A percentile compares a stretch with the other conserved stretches of the same genome.
Conservation (phyloP, 345 rosid genomes). For the Syzygium aqueum region DNA sequence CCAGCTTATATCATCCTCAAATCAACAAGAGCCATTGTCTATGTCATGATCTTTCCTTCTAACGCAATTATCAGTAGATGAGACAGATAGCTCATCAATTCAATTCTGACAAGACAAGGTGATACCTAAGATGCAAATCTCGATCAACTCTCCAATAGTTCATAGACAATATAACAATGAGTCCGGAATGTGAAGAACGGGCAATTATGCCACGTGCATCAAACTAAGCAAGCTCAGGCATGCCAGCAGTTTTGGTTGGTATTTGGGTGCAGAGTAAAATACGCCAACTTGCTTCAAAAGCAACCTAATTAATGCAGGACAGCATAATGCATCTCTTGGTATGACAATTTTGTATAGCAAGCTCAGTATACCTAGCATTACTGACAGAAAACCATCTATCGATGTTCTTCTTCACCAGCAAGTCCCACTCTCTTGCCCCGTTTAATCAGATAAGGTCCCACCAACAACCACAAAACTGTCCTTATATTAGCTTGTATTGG, state of each 20-base stretch:
- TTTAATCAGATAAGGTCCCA: neutral
- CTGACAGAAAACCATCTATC: neutral
- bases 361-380: neutral
- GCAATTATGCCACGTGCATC: neutral
- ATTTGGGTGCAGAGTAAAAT: neutral
- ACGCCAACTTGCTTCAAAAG: neutral
- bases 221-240: neutral
- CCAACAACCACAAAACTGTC: neutral
- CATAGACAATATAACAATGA: neutral
- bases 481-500: slow-evolving; percentile 8
- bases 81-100: neutral
- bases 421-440: neutral
- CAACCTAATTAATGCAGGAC: neutral
- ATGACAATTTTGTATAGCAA: neutral
- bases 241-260: neutral
- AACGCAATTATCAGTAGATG: neutral
- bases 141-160: no score
- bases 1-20: neutral
- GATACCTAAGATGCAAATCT: no score
- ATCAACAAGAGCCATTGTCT: neutral
- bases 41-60: neutral
- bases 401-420: neutral
- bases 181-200: neutral
- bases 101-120: neutral
- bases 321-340: neutral